Evolutionary conservation across 2,329 filamentous ascomycete genomes (phyloP), one percentile per base, ranked within the genome.

Genomic region (Botrytis elliptica): DNA sequence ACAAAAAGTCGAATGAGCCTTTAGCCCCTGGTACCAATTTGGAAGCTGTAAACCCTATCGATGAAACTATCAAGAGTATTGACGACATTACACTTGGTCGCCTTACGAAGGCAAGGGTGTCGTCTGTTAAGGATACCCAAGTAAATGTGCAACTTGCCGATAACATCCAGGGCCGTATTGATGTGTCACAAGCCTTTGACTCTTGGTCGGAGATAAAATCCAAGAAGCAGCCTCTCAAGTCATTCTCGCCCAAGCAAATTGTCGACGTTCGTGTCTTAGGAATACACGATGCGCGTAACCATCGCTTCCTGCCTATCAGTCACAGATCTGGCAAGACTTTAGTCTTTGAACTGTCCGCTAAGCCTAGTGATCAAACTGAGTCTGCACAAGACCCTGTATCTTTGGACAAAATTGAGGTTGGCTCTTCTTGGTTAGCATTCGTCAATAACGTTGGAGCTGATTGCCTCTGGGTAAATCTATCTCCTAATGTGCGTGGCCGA

Each of bases 141-240:
- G 85, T 98, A 72, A 98, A 98, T 77, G 94, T 99, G 9, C 89
- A 93, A 77, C 87, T 98, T 69, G 92, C 93, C 62, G 93, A 97
- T 80, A 94, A 94, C 76, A 87, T 97, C 14, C 93, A 97, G 81
- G 96, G 95, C n/a, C 93, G 96, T 29, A 91, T 99, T 74, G 95
- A 98, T 80, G 89, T 96, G 9, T 97, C 96, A 1, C 94, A 98
- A 81, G 84, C 95, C 20, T 99, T 97, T 81, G 93, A 98, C 81
- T 87, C 86, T 18, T 98, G 92, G 91, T 92, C 97, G 65, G 91
- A 95, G 62, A 96, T 99, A 79, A 86, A 89, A 73, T 90, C 98
- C 80, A 88, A 91, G 74, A 97, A 95, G 82, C 86, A 90, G 42
- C 95, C 96, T 1, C 85, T 98, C n/a, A 85, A 86, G 73, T 87